These are phyloP conservation scores for Penicillium frequentans DNA, from an alignment of 2,329 filamentous ascomycete genomes.

Conservation along the genomic window DNA sequence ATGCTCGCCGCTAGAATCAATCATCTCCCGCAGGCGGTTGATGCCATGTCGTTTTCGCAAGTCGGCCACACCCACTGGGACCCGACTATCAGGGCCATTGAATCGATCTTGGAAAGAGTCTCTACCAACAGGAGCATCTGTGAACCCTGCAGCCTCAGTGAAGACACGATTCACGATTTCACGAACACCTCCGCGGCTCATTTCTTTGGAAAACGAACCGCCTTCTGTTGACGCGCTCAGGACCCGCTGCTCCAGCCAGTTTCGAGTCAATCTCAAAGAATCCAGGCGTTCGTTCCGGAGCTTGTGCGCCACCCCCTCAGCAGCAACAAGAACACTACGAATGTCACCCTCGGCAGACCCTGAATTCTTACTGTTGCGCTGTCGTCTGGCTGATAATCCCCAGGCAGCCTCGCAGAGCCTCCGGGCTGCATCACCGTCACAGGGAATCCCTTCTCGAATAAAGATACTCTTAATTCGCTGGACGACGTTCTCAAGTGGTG, in stretches of 20 bases:
- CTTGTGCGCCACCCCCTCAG: conserved; percentile 65
- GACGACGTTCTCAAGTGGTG: conserved; percentile 82
- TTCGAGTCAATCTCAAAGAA: conserved; percentile 51
- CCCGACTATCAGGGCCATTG: conserved; percentile 25
- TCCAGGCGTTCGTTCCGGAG: conserved; percentile 48
- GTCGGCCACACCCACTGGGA: conserved; percentile 58
- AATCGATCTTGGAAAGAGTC: conserved; percentile 39
- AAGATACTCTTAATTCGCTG: conserved; percentile 80
- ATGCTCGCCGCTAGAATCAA: conserved; percentile 62
- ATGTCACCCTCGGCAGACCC: conserved; percentile 57
- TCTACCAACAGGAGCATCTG: conserved; percentile 42
- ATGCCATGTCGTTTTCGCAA: conserved; percentile 60
- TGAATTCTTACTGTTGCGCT: conserved; percentile 46
- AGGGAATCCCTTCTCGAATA: conserved; percentile 81
- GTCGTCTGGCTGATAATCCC: conserved; percentile 62
- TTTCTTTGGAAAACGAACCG: conserved; percentile 54
- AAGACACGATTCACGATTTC: conserved; percentile 68
- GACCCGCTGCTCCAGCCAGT: conserved; percentile 62
- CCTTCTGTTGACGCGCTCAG: conserved; percentile 54
- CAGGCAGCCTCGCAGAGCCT: conserved; percentile 66
- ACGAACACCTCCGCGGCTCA: conserved; percentile 63
- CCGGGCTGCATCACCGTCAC: conserved; percentile 84
- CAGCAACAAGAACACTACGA: conserved; percentile 63
- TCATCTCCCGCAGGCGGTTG: conserved; percentile 59
- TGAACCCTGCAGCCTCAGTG: conserved; percentile 63